Percentiles rank a stretch among this genome's conserved stretches.
These are phyloP conservation scores for Anthracocystis setariae DNA, from an alignment of 1,284 basidiomycete genomes.

Conservation along the genomic window DNA sequence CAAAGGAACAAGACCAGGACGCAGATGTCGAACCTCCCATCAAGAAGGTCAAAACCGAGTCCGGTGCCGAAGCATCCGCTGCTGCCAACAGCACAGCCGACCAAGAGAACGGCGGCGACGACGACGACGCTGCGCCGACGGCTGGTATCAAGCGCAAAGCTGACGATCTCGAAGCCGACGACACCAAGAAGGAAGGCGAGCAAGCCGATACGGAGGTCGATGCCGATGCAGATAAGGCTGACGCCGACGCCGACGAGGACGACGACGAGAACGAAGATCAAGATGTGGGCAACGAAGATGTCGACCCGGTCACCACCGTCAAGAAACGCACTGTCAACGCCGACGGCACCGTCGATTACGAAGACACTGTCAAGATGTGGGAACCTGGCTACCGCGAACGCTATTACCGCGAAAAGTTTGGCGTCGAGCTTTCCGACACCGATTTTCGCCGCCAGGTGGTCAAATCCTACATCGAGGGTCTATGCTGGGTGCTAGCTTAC, in stretches of 20 bases:
- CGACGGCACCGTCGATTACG: constrained; percentile 79
- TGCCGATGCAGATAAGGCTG: constrained; percentile 22
- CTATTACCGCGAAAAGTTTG: constrained; percentile 95
- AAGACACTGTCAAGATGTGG: constrained; percentile 87
- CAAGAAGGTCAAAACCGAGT: constrained; percentile 40
- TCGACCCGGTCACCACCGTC: constrained; percentile 53
- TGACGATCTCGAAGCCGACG: constrained; percentile 63
- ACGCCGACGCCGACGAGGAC: constrained; percentile 71
- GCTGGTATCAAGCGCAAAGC: constrained; percentile 27
- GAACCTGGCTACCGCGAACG: constrained; percentile 80
- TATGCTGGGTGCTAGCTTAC: constrained; percentile 95
- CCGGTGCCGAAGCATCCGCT: constrained; percentile 28
- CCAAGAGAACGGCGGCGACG: constrained; percentile 25
- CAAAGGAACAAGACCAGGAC: constrained; percentile 68
- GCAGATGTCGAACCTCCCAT: constrained; percentile 15
- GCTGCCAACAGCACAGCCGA: neutral
- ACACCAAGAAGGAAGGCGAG: constrained; percentile 7
- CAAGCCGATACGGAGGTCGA: constrained; percentile 9
- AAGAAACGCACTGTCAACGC: constrained; percentile 60
- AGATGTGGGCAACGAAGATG: constrained; percentile 69
- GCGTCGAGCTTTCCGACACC: constrained; percentile 77
- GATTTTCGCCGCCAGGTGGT: constrained; percentile 83
- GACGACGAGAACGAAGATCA: constrained; percentile 67
- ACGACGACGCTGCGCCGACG: neutral
- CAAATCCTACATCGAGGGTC: constrained; percentile 86